Base-by-base conservation (phyloP, 1,284 basidiomycete species). In the Ceratobasidium sp. region DNA sequence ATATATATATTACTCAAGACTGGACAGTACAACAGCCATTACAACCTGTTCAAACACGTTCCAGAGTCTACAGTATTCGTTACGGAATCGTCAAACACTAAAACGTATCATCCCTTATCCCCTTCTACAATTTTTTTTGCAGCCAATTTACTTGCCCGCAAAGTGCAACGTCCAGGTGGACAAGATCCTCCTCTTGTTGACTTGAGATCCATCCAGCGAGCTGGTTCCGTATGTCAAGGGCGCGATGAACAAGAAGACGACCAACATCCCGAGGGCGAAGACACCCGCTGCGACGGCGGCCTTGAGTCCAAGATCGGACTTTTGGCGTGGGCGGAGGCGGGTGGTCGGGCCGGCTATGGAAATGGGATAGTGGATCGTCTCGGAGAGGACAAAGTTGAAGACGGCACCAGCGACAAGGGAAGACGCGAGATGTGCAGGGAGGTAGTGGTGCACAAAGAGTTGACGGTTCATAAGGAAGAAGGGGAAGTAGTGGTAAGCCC, bases 381-480 rank as follows among this genome's bases (percentile, higher is more conserved):
- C 96, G 34, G 92, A 92, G 60, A 94, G 80, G 72, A 98, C 83
- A 80, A 98, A 99, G 80, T 93, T 94, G 75, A 98, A 82, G 34
- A 98, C 90, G 2, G 92, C 86, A 49, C 96, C 97, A 17, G 96
- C 93, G 54, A 97, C 88, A 68, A 99, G 83, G 15, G 94, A 90
- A 6, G 94, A 96, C 27, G 93, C 91, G 45, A 99, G 85, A 78
- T 96, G 94, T 0, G 94, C 93, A 4, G 96, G 96, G 7, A 99
- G 88, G 78, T 99, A 99, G 79, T 99, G 96, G 78, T 99, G 96
- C 43, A 99, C 83, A 85, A 98, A 98, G 35, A 96, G 85, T 77
- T 99, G 97, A 65, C 97, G 92, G 76, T 86, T 91, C 94, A 99
- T 98, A 38, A 98, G 84, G 88, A 93, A 99, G 86, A 99, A 99